A percentile compares a stretch with the other conserved stretches of the same genome.
phyloP scores from a whole-genome alignment of 2,329 filamentous ascomycete genomes.

The Cercospora beticola region DNA sequence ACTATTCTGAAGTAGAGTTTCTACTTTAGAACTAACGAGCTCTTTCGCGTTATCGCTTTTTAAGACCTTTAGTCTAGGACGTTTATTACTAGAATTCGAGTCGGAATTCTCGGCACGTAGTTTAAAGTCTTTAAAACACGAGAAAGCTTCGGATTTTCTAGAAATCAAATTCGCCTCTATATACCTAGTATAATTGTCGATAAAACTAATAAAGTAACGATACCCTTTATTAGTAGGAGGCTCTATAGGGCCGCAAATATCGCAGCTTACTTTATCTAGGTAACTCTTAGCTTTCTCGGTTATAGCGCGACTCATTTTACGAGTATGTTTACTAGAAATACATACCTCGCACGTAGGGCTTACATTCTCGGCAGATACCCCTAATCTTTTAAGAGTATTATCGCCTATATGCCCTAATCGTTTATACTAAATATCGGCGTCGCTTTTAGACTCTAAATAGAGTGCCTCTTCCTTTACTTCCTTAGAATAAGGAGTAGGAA shows the following conservation, averaged over 20 bases:
- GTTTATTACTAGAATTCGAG: conserved; percentile 5
- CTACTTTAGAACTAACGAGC: neutral
- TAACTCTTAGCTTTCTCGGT: conserved; percentile 7
- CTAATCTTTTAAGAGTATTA: conserved; percentile 10
- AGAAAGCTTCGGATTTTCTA: conserved; percentile 13
- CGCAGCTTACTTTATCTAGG: conserved; percentile 6
- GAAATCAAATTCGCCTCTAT: conserved; percentile 10
- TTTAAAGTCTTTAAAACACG: conserved; percentile 8
- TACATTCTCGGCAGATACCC: neutral
- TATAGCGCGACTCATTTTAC: conserved; percentile 7
- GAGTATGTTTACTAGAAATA: conserved; percentile 8
- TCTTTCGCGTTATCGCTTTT: conserved; percentile 16
- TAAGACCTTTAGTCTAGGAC: conserved; percentile 12
- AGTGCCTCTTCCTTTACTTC: conserved; percentile 3
- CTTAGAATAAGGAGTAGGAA: neutral
- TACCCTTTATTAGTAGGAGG: conserved; percentile 5
- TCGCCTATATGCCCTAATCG: conserved; percentile 9
- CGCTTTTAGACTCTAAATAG: neutral
- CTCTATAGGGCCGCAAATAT: conserved; percentile 14
- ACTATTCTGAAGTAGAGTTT: no score
- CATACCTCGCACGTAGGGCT: conserved; percentile 7
- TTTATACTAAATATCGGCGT: conserved; percentile 7
- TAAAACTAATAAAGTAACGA: conserved; percentile 18
- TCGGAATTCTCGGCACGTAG: no score
- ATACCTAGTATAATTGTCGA: conserved; percentile 14